Base-by-base conservation (phyloP, 2,329 filamentous ascomycete genomes). In the Microdochium trichocladiopsis region DNA sequence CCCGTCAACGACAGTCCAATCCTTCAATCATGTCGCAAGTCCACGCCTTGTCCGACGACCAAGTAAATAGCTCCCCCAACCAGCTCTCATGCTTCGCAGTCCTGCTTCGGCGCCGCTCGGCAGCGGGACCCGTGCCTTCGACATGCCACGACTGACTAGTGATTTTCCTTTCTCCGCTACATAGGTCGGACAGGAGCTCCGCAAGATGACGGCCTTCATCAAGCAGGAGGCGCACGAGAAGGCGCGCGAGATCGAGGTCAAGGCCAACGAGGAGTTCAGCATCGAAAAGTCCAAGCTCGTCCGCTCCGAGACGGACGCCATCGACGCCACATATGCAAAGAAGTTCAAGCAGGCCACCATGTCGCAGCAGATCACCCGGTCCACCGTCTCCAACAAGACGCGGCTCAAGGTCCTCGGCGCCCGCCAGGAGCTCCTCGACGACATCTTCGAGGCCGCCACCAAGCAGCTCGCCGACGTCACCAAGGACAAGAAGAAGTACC, bases 121-220 rank as follows among this genome's bases (percentile, higher is more conserved):
- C n/a, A n/a, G n/a, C n/a, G n/a, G n/a, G n/a, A n/a, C n/a, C n/a
- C n/a, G n/a, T n/a, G n/a, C n/a, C n/a, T n/a, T n/a, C n/a, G n/a
- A n/a, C n/a, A n/a, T n/a, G 33, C 18, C 33, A 8, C 33, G 33
- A 37, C 33, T 56, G 57, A 60, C 37, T 22, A n/a, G 33, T 43
- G 24, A 55, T 55, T 50, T 51, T 52, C 58, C 51, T 56, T 50
- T 57, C 53, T 55, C 57, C 53, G 53, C 47, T 28, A 54, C 47
- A 25, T 70, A 97, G 91, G 94, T 99, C 81, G 86, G 89, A 75
- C 86, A 90, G 75, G 94, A 99, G 84, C 89, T 99, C 75, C 92
- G 90, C 81, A 99, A 99, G 84, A 99, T 99, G 94, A 97, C 94
- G 55, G 93, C 92, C 69, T 99, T 99, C 83, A 99, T 99, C 84